Conservation (phyloP, 345 rosid genomes). For the Populus tremula region DNA sequence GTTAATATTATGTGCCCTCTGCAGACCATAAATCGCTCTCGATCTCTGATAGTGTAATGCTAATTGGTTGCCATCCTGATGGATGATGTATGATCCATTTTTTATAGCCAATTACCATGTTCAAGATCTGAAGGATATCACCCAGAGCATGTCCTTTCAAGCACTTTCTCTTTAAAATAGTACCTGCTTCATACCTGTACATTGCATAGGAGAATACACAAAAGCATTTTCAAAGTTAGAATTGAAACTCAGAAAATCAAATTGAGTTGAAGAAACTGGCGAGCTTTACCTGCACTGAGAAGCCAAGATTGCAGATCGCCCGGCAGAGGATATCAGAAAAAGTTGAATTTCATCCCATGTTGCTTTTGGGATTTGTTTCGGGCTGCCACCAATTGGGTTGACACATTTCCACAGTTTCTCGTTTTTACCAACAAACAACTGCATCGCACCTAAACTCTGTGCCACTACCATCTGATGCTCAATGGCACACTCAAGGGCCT, state of each 20-base stretch:
- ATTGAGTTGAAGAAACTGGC: not conserved
- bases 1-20: not conserved
- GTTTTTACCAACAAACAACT: constrained; percentile 61
- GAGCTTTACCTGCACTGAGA: constrained; percentile 64
- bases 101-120: constrained; percentile 50
- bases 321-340: constrained; percentile 55
- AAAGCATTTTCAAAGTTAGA: constrained; percentile 4
- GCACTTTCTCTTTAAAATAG: constrained; percentile 52
- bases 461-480: constrained; percentile 62
- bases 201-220: not conserved
- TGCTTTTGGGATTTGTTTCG: constrained; percentile 49
- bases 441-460: constrained; percentile 47
- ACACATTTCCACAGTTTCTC: constrained; percentile 75
- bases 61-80: constrained; percentile 79
- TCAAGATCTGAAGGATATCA: constrained; percentile 60
- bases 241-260: not conserved
- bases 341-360: constrained; percentile 62
- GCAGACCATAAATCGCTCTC: not conserved
- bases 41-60: constrained; percentile 41
- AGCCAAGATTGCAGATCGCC: constrained; percentile 48
- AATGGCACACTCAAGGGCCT: constrained; percentile 66
- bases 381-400: constrained; percentile 61
- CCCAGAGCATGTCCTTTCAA: constrained; percentile 63
- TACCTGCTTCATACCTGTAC: constrained; percentile 78
- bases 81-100: constrained; percentile 69